Base-by-base conservation (phyloP, 169 alveolate genomes). In the Amoebophrya sp. region DNA sequence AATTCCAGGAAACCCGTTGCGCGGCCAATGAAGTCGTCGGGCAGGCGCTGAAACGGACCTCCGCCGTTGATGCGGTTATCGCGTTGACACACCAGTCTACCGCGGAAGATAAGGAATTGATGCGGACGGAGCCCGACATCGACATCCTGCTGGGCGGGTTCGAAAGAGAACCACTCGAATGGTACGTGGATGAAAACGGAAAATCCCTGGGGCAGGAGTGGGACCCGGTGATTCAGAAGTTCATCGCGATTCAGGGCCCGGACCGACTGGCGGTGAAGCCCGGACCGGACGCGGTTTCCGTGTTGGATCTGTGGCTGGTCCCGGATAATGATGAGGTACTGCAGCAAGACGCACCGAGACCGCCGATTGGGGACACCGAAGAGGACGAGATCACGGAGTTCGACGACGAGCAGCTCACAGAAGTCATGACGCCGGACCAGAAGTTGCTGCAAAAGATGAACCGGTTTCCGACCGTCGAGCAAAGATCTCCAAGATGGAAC, bases 261-360 rank as follows among this genome's bases (percentile, higher is more conserved):
- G 83, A 66, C 83, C 83, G 83, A 1, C 32, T 66, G 38, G 83
- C 83, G 35, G 83, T 66, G 35, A 66, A 66, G 18, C 32, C 83
- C 83, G 83, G 83, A 66, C 83, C 83, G 29, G 83, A 66, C 32
- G 83, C 83, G 83, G 83, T 66, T 2, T 25, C 83, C 7, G 83
- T 66, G 83, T 1, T 66, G 35, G 83, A 66, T 25, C 35, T 66
- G 83, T 66, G 83, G 83, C 83, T 66, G 83, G 83, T 66, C 32
- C 39, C 83, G 32, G 83, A 66, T 25, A 25, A 25, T 7, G 83
- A 66, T 12, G 54, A 41, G 54, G 2, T 2, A 2, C 54, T 41
- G 23, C 2, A 7, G 54, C 23, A 41, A 12, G 54, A 41, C 54
- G 23, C 54, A 2, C 54, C 54, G 54, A 41, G 12, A 2, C 54